Percentiles rank a stretch among this genome's conserved stretches.
Evolutionary conservation across 2,329 filamentous ascomycete species (phyloP).

Genomic region (Sporothrix pseudoabietina): DNA sequence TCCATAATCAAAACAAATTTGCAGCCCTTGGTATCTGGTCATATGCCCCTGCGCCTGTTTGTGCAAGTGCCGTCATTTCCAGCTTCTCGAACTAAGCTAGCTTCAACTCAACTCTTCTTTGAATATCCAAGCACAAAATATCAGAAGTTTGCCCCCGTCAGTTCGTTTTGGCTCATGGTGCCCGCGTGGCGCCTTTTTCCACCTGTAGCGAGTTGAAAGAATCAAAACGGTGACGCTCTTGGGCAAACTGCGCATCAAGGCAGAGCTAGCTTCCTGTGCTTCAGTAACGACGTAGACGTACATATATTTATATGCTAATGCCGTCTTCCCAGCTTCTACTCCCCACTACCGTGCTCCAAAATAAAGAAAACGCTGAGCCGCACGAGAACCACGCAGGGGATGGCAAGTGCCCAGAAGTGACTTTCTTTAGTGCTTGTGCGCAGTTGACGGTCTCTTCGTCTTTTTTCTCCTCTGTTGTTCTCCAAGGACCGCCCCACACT

Average conservation of each 20-base stretch:
- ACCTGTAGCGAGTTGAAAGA: background rate
- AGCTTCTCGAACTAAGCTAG: background rate
- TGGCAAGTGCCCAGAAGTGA: background rate
- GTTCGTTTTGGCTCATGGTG: background rate
- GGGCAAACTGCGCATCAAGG: background rate
- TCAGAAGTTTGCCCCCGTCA: background rate
- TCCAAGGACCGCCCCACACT: conserved; percentile 3
- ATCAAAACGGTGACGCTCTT: background rate
- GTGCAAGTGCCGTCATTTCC: background rate
- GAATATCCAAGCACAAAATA: background rate
- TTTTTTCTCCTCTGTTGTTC: background rate
- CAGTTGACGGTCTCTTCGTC: background rate
- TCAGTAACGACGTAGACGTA: background rate
- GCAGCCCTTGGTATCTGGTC: background rate
- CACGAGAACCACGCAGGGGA: background rate
- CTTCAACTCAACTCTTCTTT: background rate
- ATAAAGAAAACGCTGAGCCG: background rate
- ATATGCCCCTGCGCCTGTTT: background rate
- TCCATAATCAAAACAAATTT: background rate
- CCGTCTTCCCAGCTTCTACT: background rate
- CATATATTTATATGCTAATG: background rate
- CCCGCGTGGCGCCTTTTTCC: background rate
- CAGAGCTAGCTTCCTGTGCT: background rate
- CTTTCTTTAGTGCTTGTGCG: background rate
- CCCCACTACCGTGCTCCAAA: background rate